phyloP scores from a whole-genome alignment of 148 eudicot species.

The Spergularia bocconei region DNA sequence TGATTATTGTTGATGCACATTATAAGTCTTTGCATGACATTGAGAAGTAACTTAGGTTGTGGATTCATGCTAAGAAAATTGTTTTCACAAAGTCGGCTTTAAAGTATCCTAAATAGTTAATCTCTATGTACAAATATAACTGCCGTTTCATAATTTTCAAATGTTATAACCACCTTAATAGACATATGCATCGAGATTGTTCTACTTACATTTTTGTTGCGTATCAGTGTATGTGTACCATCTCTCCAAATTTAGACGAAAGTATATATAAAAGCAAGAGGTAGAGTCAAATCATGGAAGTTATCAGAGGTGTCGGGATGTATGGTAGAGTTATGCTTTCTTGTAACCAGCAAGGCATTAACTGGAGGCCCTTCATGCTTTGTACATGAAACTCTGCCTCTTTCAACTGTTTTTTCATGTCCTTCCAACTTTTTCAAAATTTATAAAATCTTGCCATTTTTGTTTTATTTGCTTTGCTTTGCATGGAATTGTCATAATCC shows the following conservation, averaged over 20 bases:
- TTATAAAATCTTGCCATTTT: constrained; percentile 4
- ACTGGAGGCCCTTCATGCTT: neutral
- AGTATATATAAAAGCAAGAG: neutral
- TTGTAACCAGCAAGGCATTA: constrained; percentile 19
- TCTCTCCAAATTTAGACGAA: neutral
- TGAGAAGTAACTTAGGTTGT: no score
- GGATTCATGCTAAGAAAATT: no score
- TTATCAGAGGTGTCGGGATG: neutral
- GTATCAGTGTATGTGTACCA: no score
- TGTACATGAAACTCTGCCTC: neutral
- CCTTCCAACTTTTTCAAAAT: neutral
- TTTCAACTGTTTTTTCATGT: constrained; percentile 1
- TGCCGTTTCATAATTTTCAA: no score
- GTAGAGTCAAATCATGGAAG: constrained; percentile 31
- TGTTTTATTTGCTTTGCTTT: constrained; percentile 24
- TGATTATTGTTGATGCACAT: no score
- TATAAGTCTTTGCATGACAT: no score
- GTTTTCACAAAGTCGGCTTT: no score
- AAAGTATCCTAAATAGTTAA: no score
- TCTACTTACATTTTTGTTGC: no score
- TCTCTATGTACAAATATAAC: no score
- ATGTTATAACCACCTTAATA: no score
- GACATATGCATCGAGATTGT: no score
- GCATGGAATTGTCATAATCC: constrained; percentile 30
- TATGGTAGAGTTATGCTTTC: neutral